A percentile compares a stretch with the other conserved stretches of the same genome.
phyloP scores from a whole-genome alignment of 768 basidiomycete species.

The Mycena galopus region DNA sequence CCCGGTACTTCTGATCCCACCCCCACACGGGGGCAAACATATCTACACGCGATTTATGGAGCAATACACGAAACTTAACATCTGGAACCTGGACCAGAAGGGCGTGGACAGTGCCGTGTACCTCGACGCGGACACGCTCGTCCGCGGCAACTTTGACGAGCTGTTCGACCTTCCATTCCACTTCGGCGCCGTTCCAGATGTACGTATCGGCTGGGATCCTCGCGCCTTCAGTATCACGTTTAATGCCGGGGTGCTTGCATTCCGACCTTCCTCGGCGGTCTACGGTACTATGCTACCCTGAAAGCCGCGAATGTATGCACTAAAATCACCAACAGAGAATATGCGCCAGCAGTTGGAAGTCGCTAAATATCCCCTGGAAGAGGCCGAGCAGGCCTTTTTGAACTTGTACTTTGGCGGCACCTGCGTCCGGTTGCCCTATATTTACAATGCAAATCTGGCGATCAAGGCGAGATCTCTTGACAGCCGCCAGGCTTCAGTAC shows the following conservation, averaged over 20 bases:
- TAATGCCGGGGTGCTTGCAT: slow-evolving; percentile 53
- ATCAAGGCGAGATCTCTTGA: too few relatives aligned
- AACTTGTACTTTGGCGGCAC: slow-evolving; percentile 52
- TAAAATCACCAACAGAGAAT: slow-evolving; percentile 18
- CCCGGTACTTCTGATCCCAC: slow-evolving; percentile 45
- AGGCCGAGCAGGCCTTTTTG: slow-evolving; percentile 61
- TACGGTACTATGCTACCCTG: slow-evolving; percentile 24
- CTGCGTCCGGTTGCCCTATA: slow-evolving; percentile 39
- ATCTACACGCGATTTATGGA: slow-evolving; percentile 47
- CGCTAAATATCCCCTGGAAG: slow-evolving; percentile 51
- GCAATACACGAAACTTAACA: slow-evolving; percentile 52
- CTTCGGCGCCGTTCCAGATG: slow-evolving; percentile 51
- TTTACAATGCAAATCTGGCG: background rate
- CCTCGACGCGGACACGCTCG: slow-evolving; percentile 52
- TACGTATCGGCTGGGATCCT: slow-evolving; percentile 35
- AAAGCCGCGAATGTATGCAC: background rate
- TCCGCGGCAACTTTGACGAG: slow-evolving; percentile 48
- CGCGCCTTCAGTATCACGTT: slow-evolving; percentile 46
- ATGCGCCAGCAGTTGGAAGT: slow-evolving; percentile 53
- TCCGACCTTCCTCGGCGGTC: slow-evolving; percentile 45
- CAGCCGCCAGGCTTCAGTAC: too few relatives aligned
- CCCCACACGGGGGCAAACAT: slow-evolving; percentile 46
- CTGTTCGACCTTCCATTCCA: slow-evolving; percentile 49
- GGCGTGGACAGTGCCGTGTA: slow-evolving; percentile 43
- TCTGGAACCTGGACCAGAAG: slow-evolving; percentile 48